Conservation (phyloP, 345 rosid species). For the Syzygium aqueum region DNA sequence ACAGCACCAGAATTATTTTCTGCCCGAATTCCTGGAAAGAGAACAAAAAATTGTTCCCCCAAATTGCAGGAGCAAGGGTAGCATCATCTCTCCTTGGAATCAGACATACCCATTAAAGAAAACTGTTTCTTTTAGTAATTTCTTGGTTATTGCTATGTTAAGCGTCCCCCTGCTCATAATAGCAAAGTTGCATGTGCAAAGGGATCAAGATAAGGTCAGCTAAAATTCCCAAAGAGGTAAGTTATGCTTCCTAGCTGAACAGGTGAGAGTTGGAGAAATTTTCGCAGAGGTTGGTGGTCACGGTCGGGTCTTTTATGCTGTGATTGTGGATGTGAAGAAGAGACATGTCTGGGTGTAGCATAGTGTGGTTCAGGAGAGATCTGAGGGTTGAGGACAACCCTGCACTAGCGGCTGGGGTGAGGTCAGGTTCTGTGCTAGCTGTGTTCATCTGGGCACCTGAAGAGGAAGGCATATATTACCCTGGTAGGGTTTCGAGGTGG, state of each 20-base stretch:
- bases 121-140: neutral
- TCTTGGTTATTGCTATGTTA: neutral
- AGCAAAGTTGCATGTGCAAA: neutral
- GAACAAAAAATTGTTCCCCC: neutral
- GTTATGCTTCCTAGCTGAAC: constrained; percentile 10
- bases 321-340: neutral
- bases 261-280: neutral
- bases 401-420: constrained; percentile 84
- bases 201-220: constrained; percentile 4
- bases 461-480: constrained; percentile 81
- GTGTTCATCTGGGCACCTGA: constrained; percentile 92
- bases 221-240: neutral
- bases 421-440: constrained; percentile 77
- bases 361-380: constrained; percentile 99
- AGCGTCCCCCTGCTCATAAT: neutral
- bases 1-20: neutral
- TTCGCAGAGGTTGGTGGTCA: neutral
- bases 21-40: neutral
- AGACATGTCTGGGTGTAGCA: constrained; percentile 72
- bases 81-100: neutral
- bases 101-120: neutral
- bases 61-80: neutral
- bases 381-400: constrained; percentile 96
- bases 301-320: constrained; percentile 6
- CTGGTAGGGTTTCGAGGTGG: constrained; percentile 99